phyloP scores from a whole-genome alignment of 768 basidiomycete genomes.

The Suillus paluster region DNA sequence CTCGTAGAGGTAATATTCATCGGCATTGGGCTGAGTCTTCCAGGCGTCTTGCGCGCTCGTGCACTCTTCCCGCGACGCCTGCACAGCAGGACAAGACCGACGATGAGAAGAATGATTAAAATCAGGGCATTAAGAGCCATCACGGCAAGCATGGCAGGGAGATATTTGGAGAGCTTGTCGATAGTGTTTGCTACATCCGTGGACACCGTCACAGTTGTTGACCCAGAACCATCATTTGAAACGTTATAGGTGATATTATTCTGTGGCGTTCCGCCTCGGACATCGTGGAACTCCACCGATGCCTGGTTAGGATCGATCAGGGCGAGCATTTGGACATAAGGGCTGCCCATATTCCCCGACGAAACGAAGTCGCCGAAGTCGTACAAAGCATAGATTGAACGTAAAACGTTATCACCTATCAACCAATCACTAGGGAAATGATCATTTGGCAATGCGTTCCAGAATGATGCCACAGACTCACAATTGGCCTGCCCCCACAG shows the following conservation, averaged over 20 bases:
- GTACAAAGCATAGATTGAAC: conserved; percentile 82
- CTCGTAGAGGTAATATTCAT: conserved; percentile 43
- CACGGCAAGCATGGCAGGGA: conserved; percentile 77
- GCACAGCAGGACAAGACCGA: conserved; percentile 58
- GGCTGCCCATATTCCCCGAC: conserved; percentile 68
- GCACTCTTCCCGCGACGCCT: conserved; percentile 47
- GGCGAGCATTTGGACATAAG: conserved; percentile 77
- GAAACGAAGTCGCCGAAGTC: conserved; percentile 82
- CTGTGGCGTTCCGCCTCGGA: conserved; percentile 66
- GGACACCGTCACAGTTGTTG: conserved; percentile 57
- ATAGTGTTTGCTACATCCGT: conserved; percentile 61
- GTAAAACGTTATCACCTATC: conserved; percentile 81
- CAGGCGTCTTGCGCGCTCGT: conserved; percentile 41
- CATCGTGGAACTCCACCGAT: conserved; percentile 68
- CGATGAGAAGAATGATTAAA: conserved; percentile 57
- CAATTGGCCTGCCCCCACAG: conserved; percentile 70
- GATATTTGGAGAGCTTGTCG: conserved; percentile 62
- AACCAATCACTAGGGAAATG: conserved; percentile 69
- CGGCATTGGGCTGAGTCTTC: conserved; percentile 62
- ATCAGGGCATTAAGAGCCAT: conserved; percentile 80
- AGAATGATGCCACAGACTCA: conserved; percentile 37
- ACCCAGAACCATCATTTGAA: conserved; percentile 46
- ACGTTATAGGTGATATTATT: conserved; percentile 72
- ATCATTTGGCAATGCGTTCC: conserved; percentile 6
- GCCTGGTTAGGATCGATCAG: conserved; percentile 72